A percentile compares a stretch with the other conserved stretches of the same genome.
Evolutionary conservation across 2,329 filamentous ascomycete species (phyloP).

Genomic region (Phyllosticta citrichinensis): DNA sequence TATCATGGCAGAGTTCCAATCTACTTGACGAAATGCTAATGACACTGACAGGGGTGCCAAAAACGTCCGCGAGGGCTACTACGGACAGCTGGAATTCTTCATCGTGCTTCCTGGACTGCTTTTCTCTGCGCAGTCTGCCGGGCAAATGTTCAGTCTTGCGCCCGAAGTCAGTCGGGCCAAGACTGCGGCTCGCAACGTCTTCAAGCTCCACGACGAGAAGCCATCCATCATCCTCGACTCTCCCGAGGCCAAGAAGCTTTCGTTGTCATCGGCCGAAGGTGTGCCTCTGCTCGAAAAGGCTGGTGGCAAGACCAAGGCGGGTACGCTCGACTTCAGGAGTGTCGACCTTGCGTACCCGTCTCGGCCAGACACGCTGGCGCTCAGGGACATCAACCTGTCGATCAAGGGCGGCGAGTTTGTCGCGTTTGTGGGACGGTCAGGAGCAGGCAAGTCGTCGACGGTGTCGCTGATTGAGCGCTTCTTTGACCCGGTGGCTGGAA

Average conservation of each 20-base stretch:
- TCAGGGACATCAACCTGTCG: constrained; percentile 30
- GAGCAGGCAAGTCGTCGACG: constrained; percentile 37
- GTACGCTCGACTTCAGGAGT: constrained; percentile 24
- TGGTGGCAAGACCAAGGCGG: constrained; percentile 31
- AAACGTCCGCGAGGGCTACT: constrained; percentile 34
- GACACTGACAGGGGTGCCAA: constrained; percentile 23
- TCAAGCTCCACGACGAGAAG: constrained; percentile 30
- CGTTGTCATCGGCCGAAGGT: constrained; percentile 14
- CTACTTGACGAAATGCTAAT: background rate
- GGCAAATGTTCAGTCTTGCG: constrained; percentile 37
- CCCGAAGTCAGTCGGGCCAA: constrained; percentile 37
- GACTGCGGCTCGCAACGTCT: constrained; percentile 34
- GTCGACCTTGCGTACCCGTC: constrained; percentile 25
- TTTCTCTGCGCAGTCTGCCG: constrained; percentile 37
- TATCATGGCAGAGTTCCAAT: background rate
- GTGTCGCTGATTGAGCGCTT: constrained; percentile 38
- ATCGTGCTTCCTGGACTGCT: constrained; percentile 36
- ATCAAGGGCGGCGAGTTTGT: constrained; percentile 28
- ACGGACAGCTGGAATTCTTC: constrained; percentile 34
- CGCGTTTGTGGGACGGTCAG: constrained; percentile 36
- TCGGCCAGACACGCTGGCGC: constrained; percentile 20
- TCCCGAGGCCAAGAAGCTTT: background rate
- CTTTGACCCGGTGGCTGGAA: constrained; percentile 32
- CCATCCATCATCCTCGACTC: constrained; percentile 26
- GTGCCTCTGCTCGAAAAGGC: constrained; percentile 24